phyloP scores from a whole-genome alignment of 305 asterid genomes.

The Nicotiana rustica region DNA sequence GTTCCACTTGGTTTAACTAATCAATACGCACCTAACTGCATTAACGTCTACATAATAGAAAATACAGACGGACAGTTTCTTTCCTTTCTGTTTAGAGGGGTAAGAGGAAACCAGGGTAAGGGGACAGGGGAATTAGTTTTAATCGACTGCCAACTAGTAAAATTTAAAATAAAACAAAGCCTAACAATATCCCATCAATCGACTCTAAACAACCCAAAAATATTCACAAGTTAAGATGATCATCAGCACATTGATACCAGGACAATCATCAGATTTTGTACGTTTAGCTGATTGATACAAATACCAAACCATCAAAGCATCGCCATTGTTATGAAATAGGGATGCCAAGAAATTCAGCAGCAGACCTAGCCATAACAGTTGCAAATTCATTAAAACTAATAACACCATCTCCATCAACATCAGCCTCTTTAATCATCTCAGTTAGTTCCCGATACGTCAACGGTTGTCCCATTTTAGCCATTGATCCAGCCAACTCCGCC shows the following conservation, averaged over 20 bases:
- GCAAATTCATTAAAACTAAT: conserved; percentile 67
- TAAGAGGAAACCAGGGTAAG: background rate
- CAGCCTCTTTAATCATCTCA: conserved; percentile 68
- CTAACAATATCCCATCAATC: background rate
- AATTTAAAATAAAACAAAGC: background rate
- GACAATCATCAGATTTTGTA: background rate
- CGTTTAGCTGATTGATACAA: background rate
- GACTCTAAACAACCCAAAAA: background rate
- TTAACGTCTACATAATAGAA: no score
- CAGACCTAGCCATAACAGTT: conserved; percentile 54
- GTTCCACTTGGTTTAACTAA: no score
- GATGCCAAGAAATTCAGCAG: conserved; percentile 55
- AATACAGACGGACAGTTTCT: no score
- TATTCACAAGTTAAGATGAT: background rate
- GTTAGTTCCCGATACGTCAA: conserved; percentile 59
- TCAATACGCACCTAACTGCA: no score
- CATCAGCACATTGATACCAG: background rate
- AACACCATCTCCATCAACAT: conserved; percentile 67
- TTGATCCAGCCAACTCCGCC: conserved; percentile 63
- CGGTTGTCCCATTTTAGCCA: conserved; percentile 73
- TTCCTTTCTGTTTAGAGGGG: background rate
- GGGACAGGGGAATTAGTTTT: background rate
- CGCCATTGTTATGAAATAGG: conserved; percentile 24
- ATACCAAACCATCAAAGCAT: background rate
- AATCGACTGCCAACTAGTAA: background rate